Evolutionary conservation across 2,329 filamentous ascomycete species (phyloP).

Genomic region (Trichoderma oligosporum): DNA sequence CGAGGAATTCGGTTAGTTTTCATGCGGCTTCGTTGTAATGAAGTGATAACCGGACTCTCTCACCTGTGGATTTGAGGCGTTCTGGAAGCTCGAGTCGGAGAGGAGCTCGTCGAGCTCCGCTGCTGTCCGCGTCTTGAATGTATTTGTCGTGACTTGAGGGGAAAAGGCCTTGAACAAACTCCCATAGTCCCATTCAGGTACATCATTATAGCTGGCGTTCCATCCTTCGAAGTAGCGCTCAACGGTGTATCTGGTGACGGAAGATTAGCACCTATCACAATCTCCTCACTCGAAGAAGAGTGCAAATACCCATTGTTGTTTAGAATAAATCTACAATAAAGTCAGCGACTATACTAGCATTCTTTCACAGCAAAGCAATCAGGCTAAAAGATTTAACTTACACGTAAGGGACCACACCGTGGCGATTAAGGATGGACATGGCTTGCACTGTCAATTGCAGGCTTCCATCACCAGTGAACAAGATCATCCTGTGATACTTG

Average conservation of each 20-base stretch:
- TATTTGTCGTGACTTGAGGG: not conserved
- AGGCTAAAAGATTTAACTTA: slow-evolving; percentile 2
- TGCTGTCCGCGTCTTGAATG: not conserved
- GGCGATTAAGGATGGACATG: slow-evolving; percentile 1
- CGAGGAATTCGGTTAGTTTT: no score
- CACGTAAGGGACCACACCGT: not conserved
- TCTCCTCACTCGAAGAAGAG: no score
- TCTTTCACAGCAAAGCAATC: not conserved
- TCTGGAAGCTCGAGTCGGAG: not conserved
- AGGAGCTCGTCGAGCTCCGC: not conserved
- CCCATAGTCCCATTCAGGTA: slow-evolving; percentile 38
- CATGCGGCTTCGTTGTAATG: no score
- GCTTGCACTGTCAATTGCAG: slow-evolving; percentile 18
- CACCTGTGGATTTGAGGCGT: not conserved
- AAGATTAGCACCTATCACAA: not conserved
- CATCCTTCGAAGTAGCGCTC: slow-evolving; percentile 77
- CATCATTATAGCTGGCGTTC: slow-evolving; percentile 70
- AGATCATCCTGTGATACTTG: slow-evolving; percentile 19
- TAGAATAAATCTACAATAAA: not conserved
- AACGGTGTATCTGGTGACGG: slow-evolving; percentile 57
- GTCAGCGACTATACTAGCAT: not conserved
- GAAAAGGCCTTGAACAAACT: not conserved
- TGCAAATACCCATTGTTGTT: not conserved
- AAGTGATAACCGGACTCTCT: no score
- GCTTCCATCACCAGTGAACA: slow-evolving; percentile 28